Base-by-base conservation (phyloP, 345 rosid genomes). In the Eucalyptus sp. region DNA sequence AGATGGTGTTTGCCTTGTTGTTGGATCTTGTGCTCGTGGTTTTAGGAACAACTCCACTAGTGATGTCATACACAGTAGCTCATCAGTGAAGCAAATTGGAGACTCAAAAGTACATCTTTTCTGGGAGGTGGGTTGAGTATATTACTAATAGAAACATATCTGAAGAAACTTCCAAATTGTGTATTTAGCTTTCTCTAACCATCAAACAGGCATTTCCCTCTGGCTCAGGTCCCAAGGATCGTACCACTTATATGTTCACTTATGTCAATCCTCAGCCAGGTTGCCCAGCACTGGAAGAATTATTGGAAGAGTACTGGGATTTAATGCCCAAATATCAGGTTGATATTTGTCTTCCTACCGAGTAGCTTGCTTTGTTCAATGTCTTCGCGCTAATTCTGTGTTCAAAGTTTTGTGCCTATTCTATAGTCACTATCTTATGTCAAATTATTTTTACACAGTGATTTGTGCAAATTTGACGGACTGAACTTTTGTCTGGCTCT, bases 161-260 rank as follows among this genome's bases (percentile, higher is more conserved):
- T 10, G 50, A 50, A 22, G 81, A 58, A 20, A 60, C 22, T 54
- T 68, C 60, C 64, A 86, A 89, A 66, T 56, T 64, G 54, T 58
- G 33, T 76, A 68, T 58, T 41, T 86, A 85, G 64, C 90, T 43
- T 56, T 89, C 88, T 89, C 43, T 86, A 71, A 87, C 87, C 62
- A 66, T 87, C 88, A 89, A 52, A 71, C 93, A 97, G 99, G 99
- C 99, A 90, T 97, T 96, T 94, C 99, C 99, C 8, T 95, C 99
- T 88, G 99, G 99, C 31, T 96, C 99, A 83, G 98, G 98, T 80
- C 96, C 97, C 46, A 56, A 90, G 51, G 99, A 97, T 92, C 98
- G 99, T 48, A 97, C 99, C n/a, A 95, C 98, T 29, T 97, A 97
- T 90, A 97, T 97, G 99, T 96, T 97, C 93, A 95, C 99, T 58